Conservation (phyloP, 192 early-diverging fungal species). For the Kappamyces sp. region DNA sequence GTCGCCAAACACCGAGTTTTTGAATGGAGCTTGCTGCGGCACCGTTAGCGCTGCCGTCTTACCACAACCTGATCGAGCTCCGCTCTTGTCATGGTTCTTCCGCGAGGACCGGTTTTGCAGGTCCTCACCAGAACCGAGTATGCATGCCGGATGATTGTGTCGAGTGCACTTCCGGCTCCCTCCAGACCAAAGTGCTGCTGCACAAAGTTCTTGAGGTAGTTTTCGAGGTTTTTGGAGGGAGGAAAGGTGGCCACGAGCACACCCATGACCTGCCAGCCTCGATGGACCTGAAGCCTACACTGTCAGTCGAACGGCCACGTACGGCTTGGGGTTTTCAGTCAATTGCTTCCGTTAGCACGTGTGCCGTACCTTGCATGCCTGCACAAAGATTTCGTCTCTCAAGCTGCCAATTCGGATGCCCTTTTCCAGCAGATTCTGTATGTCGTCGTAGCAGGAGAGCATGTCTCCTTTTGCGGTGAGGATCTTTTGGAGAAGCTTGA, state of each 20-base stretch:
- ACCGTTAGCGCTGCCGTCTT: background rate
- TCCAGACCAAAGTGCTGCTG: constrained; percentile 46
- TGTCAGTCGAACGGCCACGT: constrained; percentile 3
- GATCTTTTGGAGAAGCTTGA: constrained; percentile 74
- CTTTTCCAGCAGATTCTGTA: constrained; percentile 69
- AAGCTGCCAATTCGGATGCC: constrained; percentile 71
- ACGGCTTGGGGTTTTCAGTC: constrained; percentile 67
- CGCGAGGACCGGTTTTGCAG: constrained; percentile 72
- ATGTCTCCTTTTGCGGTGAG: constrained; percentile 49
- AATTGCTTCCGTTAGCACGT: constrained; percentile 43
- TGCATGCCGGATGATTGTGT: constrained; percentile 31
- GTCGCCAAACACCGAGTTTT: constrained; percentile 84
- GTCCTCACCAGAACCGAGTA: constrained; percentile 56
- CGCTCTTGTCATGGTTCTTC: constrained; percentile 63
- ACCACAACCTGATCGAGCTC: constrained; percentile 64
- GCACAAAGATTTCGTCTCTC: constrained; percentile 92
- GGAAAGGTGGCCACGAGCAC: constrained; percentile 83
- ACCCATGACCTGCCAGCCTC: constrained; percentile 83
- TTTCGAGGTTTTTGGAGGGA: constrained; percentile 80
- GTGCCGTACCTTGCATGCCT: constrained; percentile 67
- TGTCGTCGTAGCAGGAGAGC: constrained; percentile 38
- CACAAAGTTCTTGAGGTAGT: constrained; percentile 76
- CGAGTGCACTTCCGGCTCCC: constrained; percentile 28
- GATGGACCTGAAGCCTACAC: constrained; percentile 54
- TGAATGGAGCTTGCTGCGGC: constrained; percentile 69